phyloP scores from a whole-genome alignment of 257 asterid species.

The Craterostigma plantagineum region DNA sequence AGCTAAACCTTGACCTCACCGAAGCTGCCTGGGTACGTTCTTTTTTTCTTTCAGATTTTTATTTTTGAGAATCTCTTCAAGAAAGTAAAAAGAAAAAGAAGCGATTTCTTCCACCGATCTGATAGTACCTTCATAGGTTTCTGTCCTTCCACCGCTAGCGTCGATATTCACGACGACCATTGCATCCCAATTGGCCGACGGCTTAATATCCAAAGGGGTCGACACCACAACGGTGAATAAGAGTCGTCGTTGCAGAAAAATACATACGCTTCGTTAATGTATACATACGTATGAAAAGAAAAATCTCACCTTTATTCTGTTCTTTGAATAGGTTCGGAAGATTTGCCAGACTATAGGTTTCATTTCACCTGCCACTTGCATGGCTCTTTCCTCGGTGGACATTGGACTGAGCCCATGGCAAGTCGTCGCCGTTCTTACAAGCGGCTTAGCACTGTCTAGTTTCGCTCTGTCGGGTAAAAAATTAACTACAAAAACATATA shows the following conservation, averaged over 20 bases:
- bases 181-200: conserved; percentile 90
- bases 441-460: conserved; percentile 81
- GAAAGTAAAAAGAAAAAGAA: no score
- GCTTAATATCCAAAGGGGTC: conserved; percentile 67
- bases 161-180: conserved; percentile 68
- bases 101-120: no score
- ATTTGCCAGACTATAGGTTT: conserved; percentile 84
- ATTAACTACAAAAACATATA: no score
- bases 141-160: conserved; percentile 92
- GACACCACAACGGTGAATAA: conserved; percentile 70
- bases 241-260: conserved; percentile 15
- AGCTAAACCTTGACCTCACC: conserved; percentile 74
- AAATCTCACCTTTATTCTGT: neutral
- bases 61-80: conserved; percentile 3
- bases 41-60: no score
- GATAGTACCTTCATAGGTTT: conserved; percentile 55
- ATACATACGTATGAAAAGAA: no score
- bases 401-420: conserved; percentile 83
- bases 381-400: conserved; percentile 77
- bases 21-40: conserved; percentile 93
- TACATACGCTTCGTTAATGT: no score
- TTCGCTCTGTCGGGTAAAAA: conserved; percentile 84
- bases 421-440: conserved; percentile 53
- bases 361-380: conserved; percentile 85
- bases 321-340: conserved; percentile 56